phyloP scores from a whole-genome alignment of 345 rosid species.

The Camelina neglecta region DNA sequence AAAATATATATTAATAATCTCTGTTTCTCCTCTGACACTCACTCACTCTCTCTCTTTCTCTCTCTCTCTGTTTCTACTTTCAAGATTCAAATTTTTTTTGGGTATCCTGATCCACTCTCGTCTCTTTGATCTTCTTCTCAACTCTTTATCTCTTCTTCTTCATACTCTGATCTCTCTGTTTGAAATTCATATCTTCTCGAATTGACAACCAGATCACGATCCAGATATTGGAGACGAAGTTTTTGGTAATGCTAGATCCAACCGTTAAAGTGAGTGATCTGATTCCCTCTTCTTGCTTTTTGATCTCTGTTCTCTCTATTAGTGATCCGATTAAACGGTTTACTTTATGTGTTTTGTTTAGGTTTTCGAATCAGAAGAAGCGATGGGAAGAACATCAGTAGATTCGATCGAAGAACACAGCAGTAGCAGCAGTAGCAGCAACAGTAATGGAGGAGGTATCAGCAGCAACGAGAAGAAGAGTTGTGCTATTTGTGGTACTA shows the following conservation, averaged over 20 bases:
- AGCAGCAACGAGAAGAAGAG: conserved; percentile 47
- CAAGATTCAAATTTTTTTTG: conserved; percentile 17
- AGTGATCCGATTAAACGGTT: neutral
- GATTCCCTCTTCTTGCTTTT: neutral
- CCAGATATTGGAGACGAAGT: neutral
- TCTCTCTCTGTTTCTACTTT: conserved; percentile 11
- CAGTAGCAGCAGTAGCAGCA: conserved; percentile 22
- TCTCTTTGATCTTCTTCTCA: neutral
- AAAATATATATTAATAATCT: neutral
- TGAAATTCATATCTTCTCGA: conserved; percentile 10
- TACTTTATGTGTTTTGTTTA: neutral
- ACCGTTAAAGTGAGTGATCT: conserved; percentile 61
- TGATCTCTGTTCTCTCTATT: neutral
- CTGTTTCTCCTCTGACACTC: conserved; percentile 34
- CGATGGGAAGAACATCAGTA: conserved; percentile 31
- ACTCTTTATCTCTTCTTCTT: neutral
- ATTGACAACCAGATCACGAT: conserved; percentile 23
- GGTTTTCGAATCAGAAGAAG: conserved; percentile 46
- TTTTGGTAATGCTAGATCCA: conserved; percentile 54
- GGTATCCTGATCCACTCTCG: conserved; percentile 1
- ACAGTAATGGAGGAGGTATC: conserved; percentile 29
- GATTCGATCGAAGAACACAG: conserved; percentile 45
- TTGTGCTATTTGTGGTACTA: conserved; percentile 78
- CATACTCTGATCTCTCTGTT: neutral
- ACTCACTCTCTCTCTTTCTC: conserved; percentile 9